Evolutionary conservation across 768 basidiomycete species (phyloP), one percentile per base, ranked within the genome.

Genomic region (Glaciozyma antarctica): DNA sequence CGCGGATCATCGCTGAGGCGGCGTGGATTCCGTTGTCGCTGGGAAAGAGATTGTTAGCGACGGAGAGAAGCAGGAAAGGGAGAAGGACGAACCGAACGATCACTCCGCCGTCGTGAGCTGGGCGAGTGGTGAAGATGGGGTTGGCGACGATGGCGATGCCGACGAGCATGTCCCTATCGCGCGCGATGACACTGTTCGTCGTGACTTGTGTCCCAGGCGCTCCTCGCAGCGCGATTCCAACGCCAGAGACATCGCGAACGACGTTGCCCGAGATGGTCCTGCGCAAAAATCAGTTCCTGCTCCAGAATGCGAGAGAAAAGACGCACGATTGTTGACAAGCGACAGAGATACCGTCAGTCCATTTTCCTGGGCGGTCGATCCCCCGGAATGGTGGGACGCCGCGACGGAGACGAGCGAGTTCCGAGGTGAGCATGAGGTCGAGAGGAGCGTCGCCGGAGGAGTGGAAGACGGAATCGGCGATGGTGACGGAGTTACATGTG

Each of bases 301-400:
- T 28, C 16, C 49, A 0, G 9, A n/a, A 0, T 24, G 32, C 3
- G 24, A 24, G 9, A 3, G 7, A 34, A 65, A 61, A 16, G 62
- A 59, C 67, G 45, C 32, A 68, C 69, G 69, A 66, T 51, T 45
- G 51, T 3, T 55, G 61, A 58, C 77, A 77, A 7, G 73, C 73
- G 17, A 77, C 64, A 30, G 71, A 73, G 52, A 77, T 74, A 2
- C 76, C 77, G 61, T 77, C 77, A 0, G 76, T 72, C 77, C 77
- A 77, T 67, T 75, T 54, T 15, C 64, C 64, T 3, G 67, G 66
- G 22, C 69, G 59, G 32, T 64, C 69, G 16, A 47, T 51, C 6
- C 69, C 69, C 30, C 41, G 52, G 28, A 54, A 57, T 2, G 69
- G 60, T 13, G 60, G 60, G 5, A 65, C 32, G 17, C 69, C 69